Evolutionary conservation across 2,329 filamentous ascomycete species (phyloP).

Genomic region (Penicillium sp.): DNA sequence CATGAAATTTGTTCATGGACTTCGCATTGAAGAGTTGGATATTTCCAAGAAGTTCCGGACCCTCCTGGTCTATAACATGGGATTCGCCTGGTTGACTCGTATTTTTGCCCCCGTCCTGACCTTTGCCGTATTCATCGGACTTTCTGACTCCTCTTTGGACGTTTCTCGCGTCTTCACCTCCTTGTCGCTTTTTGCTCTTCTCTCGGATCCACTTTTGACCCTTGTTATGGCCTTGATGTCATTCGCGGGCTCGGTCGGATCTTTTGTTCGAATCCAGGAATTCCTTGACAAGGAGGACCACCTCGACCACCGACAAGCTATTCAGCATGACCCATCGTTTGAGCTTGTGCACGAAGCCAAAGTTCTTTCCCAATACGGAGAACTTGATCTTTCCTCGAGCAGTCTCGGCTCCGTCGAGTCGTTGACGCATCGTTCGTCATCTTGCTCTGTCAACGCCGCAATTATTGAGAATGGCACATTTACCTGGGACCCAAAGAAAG

Average conservation of each 20-base stretch:
- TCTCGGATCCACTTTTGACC: constrained; percentile 42
- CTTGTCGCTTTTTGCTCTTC: constrained; percentile 43
- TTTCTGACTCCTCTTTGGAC: constrained; percentile 37
- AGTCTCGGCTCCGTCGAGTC: constrained; percentile 21
- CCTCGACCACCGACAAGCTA: constrained; percentile 20
- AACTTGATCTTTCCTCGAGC: constrained; percentile 21
- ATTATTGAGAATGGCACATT: constrained; percentile 43
- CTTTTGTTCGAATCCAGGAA: constrained; percentile 43
- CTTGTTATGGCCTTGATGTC: constrained; percentile 43
- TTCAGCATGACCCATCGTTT: constrained; percentile 8
- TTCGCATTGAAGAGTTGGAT: constrained; percentile 38
- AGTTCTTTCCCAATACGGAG: constrained; percentile 14
- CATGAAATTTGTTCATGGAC: constrained; percentile 32
- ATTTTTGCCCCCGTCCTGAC: constrained; percentile 43
- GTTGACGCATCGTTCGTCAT: constrained; percentile 13
- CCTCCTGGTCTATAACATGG: constrained; percentile 39
- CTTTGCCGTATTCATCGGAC: constrained; percentile 41
- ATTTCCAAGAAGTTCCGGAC: constrained; percentile 39
- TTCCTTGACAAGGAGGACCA: constrained; percentile 37
- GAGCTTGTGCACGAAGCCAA: constrained; percentile 19
- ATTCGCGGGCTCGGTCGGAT: constrained; percentile 42
- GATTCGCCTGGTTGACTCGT: constrained; percentile 36
- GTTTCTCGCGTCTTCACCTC: constrained; percentile 43
- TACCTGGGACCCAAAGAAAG: constrained; percentile 42
- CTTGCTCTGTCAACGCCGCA: constrained; percentile 26